Base-by-base conservation (phyloP, 164 flowering plant species). In the Magnolia officinalis region DNA sequence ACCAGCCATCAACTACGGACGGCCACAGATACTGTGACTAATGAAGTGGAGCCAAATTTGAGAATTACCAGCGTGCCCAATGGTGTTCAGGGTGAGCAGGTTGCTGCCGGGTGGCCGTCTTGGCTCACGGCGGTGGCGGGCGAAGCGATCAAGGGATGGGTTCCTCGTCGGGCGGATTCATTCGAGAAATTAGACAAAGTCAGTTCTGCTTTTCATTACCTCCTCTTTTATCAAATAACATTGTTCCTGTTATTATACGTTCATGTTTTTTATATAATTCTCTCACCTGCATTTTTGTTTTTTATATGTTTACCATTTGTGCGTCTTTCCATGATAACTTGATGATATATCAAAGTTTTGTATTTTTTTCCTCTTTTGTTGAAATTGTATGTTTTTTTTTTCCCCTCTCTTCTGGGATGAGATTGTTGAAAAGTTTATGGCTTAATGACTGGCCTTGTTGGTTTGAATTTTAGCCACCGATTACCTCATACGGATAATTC, bases 101-200 rank as follows among this genome's bases (percentile, higher is more conserved):
- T 73, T 26, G 79, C 79, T 29, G 82, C 82, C 1, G 82, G 82
- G 0, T 80, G 86, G 86, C 86, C 86, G 1, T 71, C 84, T 71
- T 84, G 86, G 86, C 86, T 84, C 29, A 76, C 81, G 13, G 68
- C 84, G 8, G 86, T 80, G 26, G 84, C 86, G 3, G 79, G 78
- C n/a, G 84, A 84, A 71, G 86, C 86, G 4, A 81, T 84, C 66
- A 82, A 82, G 76, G 86, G 86, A 14, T 81, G 82, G 86, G 58
- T 80, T 21, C 86, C 84, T 68, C 81, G 84, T 23, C 66, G 81
- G 78, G 81, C 86, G 8, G 86, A 84, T 66, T 79, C 86, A 59
- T 84, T 81, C 55, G 84, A 84, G 79, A 84, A 81, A 71, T 80
- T 84, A 75, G 84, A 84, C 76, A 81, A 84, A 78, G 86, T 84